Evolutionary conservation across 2,329 filamentous ascomycete genomes (phyloP).

Genomic region (Exophiala phaeomuriformis): DNA sequence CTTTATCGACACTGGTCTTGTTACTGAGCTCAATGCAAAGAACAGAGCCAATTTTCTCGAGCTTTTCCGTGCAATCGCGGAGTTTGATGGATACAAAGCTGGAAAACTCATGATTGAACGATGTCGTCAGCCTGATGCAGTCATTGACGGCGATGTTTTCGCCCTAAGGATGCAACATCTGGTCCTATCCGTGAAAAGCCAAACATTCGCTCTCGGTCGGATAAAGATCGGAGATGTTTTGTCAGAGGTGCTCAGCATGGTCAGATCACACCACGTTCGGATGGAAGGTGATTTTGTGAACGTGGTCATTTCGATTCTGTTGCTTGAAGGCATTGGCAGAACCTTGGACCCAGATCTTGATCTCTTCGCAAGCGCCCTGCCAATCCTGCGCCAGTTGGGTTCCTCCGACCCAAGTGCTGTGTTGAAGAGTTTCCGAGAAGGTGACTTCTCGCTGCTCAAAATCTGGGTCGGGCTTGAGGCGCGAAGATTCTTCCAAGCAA

Average conservation of each 20-base stretch:
- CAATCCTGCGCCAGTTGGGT: slow-evolving; percentile 81
- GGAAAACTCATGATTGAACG: slow-evolving; percentile 94
- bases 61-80: slow-evolving; percentile 88
- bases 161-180: slow-evolving; percentile 96
- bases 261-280: slow-evolving; percentile 82
- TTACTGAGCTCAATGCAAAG: slow-evolving; percentile 80
- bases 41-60: slow-evolving; percentile 91
- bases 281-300: slow-evolving; percentile 98
- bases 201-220: slow-evolving; percentile 84
- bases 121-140: slow-evolving; percentile 83
- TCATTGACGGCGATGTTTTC: slow-evolving; percentile 83
- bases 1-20: slow-evolving; percentile 93
- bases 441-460: slow-evolving; percentile 77
- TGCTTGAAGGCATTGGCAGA: slow-evolving; percentile 89
- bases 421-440: slow-evolving; percentile 57
- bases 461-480: slow-evolving; percentile 90
- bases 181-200: slow-evolving; percentile 80
- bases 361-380: slow-evolving; percentile 75
- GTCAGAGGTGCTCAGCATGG: slow-evolving; percentile 84
- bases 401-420: slow-evolving; percentile 60
- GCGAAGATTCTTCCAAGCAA: slow-evolving; percentile 79
- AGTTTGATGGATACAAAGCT: slow-evolving; percentile 94
- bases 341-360: slow-evolving; percentile 80
- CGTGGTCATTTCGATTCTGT: slow-evolving; percentile 86
- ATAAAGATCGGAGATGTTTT: slow-evolving; percentile 95